Conservation (phyloP, 2,329 filamentous ascomycete genomes). For the Phyllosticta paracitricarpa region DNA sequence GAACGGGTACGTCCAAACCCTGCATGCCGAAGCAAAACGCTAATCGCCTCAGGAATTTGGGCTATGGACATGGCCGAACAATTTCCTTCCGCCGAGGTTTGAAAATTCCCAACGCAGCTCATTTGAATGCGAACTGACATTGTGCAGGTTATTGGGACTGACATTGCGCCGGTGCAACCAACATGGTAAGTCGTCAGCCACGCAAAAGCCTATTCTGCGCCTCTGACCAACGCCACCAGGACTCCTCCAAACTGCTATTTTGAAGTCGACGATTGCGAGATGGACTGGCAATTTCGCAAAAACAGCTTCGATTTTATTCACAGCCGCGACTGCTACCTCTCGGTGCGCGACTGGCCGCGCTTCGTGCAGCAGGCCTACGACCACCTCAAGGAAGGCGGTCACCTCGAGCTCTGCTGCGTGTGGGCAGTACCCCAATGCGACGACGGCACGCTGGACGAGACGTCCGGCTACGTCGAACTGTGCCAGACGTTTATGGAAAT, state of each 20-base stretch:
- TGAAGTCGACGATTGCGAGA: constrained; percentile 37
- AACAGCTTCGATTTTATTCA: constrained; percentile 35
- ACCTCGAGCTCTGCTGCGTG: constrained; percentile 5
- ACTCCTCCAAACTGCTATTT: constrained; percentile 39
- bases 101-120: not conserved
- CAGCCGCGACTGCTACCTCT: constrained; percentile 9
- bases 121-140: not conserved
- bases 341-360: constrained; percentile 4
- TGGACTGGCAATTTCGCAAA: constrained; percentile 29
- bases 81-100: constrained; percentile 4
- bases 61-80: constrained; percentile 10
- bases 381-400: constrained; percentile 5
- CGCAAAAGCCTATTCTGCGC: not conserved
- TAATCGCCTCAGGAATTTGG: constrained; percentile 10
- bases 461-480: constrained; percentile 1
- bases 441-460: constrained; percentile 2
- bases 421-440: constrained; percentile 7
- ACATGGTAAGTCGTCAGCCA: not conserved
- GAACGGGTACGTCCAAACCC: not conserved
- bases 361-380: constrained; percentile 5
- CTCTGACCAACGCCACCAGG: constrained; percentile 17
- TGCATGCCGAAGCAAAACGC: not conserved
- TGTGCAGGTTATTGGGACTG: constrained; percentile 1
- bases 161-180: constrained; percentile 21
- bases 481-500: constrained; percentile 6